A percentile compares a stretch with the other conserved stretches of the same genome.
These are phyloP conservation scores for Coniochaeta sp. DNA, from an alignment of 2,329 filamentous ascomycete species.

Conservation along the genomic window DNA sequence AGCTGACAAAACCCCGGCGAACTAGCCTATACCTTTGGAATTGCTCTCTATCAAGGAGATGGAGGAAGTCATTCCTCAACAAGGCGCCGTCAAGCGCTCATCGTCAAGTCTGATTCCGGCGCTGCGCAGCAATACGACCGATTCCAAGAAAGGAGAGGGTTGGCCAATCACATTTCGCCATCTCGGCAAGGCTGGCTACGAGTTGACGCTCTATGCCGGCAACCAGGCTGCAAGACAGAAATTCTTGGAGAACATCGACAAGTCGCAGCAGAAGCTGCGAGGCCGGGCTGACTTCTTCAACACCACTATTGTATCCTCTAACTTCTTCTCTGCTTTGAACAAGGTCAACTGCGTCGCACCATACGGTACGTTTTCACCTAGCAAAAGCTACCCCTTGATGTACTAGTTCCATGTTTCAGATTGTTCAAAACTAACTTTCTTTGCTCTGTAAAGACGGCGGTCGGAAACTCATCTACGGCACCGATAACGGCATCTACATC, in stretches of 20 bases:
- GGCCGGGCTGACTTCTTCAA: constrained; percentile 91
- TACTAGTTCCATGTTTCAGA: not conserved
- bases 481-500: constrained; percentile 87
- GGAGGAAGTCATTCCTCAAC: constrained; percentile 84
- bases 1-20: not conserved
- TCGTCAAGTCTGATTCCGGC: constrained; percentile 73
- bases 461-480: constrained; percentile 88
- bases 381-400: not conserved
- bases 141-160: constrained; percentile 61
- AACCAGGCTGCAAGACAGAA: constrained; percentile 85
- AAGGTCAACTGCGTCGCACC: constrained; percentile 92
- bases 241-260: constrained; percentile 93
- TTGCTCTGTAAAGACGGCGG: constrained; percentile 85
- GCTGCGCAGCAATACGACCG: constrained; percentile 35
- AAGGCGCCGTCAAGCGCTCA: constrained; percentile 75
- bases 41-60: constrained; percentile 91
- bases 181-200: constrained; percentile 91
- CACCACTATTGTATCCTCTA: constrained; percentile 51
- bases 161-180: constrained; percentile 96
- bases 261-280: constrained; percentile 78
- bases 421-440: not conserved
- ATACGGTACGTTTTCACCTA: constrained; percentile 54
- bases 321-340: constrained; percentile 59
- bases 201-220: constrained; percentile 79
- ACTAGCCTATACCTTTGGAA: constrained; percentile 82